phyloP scores from a whole-genome alignment of 768 basidiomycete species.

The Mycena galopus region DNA sequence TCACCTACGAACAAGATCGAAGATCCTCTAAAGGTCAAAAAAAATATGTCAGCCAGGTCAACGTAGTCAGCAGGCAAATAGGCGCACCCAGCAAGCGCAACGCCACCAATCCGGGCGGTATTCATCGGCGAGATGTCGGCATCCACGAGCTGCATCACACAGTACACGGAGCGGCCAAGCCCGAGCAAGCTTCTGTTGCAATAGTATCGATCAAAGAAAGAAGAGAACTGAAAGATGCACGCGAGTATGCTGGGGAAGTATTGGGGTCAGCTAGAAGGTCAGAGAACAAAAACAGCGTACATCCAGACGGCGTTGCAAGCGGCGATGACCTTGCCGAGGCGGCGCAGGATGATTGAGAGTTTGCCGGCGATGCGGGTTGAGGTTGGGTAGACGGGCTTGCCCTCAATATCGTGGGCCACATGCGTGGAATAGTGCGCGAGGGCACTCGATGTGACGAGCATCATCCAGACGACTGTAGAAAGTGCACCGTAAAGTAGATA shows the following conservation, averaged over 20 bases:
- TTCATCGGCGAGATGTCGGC: constrained; percentile 44
- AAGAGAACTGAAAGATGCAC: constrained; percentile 50
- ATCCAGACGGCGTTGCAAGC: constrained; percentile 49
- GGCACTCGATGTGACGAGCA: constrained; percentile 43
- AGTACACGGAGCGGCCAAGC: constrained; percentile 42
- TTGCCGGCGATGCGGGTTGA: constrained; percentile 32
- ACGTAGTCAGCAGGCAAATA: neutral
- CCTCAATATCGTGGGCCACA: neutral
- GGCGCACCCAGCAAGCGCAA: constrained; percentile 42
- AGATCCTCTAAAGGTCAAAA: constrained; percentile 11
- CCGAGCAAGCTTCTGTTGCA: constrained; percentile 52
- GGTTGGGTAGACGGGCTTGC: neutral
- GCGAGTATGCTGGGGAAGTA: too few species aligned
- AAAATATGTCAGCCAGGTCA: neutral
- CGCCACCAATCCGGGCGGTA: constrained; percentile 53
- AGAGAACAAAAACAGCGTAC: too few species aligned
- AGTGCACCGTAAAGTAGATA: constrained; percentile 42
- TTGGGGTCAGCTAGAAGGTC: too few species aligned
- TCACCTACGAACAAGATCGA: constrained; percentile 7
- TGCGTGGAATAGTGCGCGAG: constrained; percentile 44
- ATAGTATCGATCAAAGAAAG: constrained; percentile 50
- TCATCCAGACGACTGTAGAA: constrained; percentile 41
- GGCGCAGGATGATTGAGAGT: constrained; percentile 45
- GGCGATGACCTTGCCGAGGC: constrained; percentile 47
- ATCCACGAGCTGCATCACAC: constrained; percentile 40